phyloP scores from a whole-genome alignment of 2,329 filamentous ascomycete species.

The Hortaea sp. region DNA sequence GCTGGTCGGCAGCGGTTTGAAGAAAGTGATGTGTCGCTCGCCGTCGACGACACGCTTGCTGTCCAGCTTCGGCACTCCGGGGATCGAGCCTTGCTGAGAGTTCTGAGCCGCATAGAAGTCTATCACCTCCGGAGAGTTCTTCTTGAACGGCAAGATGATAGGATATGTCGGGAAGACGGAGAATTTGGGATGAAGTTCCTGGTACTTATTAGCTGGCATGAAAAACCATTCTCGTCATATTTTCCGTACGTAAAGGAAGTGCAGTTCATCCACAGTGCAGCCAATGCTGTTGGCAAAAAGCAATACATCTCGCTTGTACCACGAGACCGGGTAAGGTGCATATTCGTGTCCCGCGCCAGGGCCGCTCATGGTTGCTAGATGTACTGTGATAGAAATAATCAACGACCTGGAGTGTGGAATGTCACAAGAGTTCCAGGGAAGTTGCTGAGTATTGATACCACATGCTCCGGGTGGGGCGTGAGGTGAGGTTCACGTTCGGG shows the following conservation, averaged over 20 bases:
- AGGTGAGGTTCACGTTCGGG: neutral
- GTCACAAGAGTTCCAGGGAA: neutral
- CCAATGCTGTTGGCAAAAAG: slow-evolving; percentile 89
- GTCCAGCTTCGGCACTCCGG: slow-evolving; percentile 68
- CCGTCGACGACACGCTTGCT: slow-evolving; percentile 67
- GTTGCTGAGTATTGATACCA: neutral
- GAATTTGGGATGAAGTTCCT: slow-evolving; percentile 85
- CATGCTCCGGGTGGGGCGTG: neutral
- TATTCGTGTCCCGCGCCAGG: slow-evolving; percentile 49
- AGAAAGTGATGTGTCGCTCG: slow-evolving; percentile 67
- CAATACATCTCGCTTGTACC: slow-evolving; percentile 78
- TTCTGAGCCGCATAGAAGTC: slow-evolving; percentile 71
- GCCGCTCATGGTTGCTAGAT: slow-evolving; percentile 4
- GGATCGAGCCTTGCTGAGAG: slow-evolving; percentile 49
- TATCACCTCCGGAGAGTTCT: slow-evolving; percentile 62
- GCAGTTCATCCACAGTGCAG: slow-evolving; percentile 73
- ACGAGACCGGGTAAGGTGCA: slow-evolving; percentile 63
- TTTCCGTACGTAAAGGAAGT: slow-evolving; percentile 71
- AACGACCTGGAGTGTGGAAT: neutral
- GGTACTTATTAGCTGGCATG: slow-evolving; percentile 5
- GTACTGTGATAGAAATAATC: neutral
- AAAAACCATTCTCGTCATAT: neutral
- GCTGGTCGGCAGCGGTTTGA: slow-evolving; percentile 63
- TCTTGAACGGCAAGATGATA: slow-evolving; percentile 75
- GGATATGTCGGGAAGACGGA: slow-evolving; percentile 83